Evolutionary conservation across 2,329 filamentous ascomycete species (phyloP).

Genomic region (Chrysosporium queenslandicum): DNA sequence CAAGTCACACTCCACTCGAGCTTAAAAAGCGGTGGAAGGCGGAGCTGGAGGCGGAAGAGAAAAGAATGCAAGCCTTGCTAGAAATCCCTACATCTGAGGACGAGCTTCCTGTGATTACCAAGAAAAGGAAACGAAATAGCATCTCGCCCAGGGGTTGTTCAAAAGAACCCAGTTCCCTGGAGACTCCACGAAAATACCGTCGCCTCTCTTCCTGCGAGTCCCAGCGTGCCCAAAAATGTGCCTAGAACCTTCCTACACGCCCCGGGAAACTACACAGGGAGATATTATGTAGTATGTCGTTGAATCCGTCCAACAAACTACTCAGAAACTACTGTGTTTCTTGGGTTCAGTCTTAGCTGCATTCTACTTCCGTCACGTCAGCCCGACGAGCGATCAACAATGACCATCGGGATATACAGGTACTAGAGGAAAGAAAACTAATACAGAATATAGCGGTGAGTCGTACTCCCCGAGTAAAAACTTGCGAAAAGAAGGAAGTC

Average conservation of each 20-base stretch:
- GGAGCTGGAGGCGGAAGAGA: constrained; percentile 1
- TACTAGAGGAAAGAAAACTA: background rate
- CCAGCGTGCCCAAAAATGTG: background rate
- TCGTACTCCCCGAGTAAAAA: background rate
- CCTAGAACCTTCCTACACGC: background rate
- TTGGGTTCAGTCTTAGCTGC: background rate
- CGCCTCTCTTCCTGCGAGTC: background rate
- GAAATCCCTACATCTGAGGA: constrained; percentile 5
- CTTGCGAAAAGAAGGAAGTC: background rate
- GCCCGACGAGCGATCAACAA: background rate
- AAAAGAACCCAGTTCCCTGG: background rate
- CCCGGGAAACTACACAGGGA: background rate
- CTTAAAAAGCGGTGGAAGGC: constrained; percentile 6
- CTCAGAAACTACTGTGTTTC: background rate
- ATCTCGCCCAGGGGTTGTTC: background rate
- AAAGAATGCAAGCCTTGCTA: constrained; percentile 1
- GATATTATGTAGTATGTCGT: background rate
- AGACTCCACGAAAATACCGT: background rate
- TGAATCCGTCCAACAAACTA: background rate
- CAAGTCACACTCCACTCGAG: constrained; percentile 1
- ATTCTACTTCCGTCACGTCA: background rate
- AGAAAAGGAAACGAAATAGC: background rate
- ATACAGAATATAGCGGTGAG: background rate
- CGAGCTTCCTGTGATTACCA: background rate
- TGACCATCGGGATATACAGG: background rate